Evolutionary conservation across 2,329 filamentous ascomycete genomes (phyloP), one percentile per base, ranked within the genome.

Genomic region (Cordyceps militaris): DNA sequence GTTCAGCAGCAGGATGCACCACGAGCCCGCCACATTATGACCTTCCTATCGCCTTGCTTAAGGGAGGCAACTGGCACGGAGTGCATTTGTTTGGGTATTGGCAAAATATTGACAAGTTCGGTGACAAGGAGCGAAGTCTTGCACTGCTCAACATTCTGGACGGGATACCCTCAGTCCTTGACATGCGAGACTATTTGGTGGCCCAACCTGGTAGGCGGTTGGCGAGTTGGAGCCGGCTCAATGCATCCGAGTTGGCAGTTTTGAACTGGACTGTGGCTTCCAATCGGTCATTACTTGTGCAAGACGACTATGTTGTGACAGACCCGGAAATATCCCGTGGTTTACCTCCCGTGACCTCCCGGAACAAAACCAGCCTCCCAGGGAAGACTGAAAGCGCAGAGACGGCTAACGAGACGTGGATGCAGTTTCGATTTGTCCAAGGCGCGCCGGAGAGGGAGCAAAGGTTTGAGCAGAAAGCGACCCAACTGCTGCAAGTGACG

Each of bases 181-280:
- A 82, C 0, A 84, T 91, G 77, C 74, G 73, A 63, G 48, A 67
- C 0, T 79, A 77, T 62, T 66, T 86, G 8, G 61, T 71, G n/a
- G 64, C 48, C 28, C 70, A 70, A 3, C 72, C 72, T 2, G 70
- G 74, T 3, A 67, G 65, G 2, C 64, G 63, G 2, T 68, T 88
- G 24, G 67, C 71, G 3, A 73, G 70, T 42, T 74, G 74, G 62
- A 75, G 81, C 23, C 73, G 78, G 19, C 77, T 96, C 10, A 81
- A 86, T 0, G 80, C 83, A 2, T 80, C 88, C 7, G 82, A 86
- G 0, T 71, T 89, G 3, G 81, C 84, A 21, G 71, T 96, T 0
- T 73, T 97, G 21, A 81, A 89, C 53, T 97, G 92, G 92, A 89
- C 96, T 60, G 83, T 97, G 59, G 89, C 91, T 0, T 96, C 91